Conservation (phyloP, 495 filamentous ascomycete genomes). For the Achaetomiella virescens region DNA sequence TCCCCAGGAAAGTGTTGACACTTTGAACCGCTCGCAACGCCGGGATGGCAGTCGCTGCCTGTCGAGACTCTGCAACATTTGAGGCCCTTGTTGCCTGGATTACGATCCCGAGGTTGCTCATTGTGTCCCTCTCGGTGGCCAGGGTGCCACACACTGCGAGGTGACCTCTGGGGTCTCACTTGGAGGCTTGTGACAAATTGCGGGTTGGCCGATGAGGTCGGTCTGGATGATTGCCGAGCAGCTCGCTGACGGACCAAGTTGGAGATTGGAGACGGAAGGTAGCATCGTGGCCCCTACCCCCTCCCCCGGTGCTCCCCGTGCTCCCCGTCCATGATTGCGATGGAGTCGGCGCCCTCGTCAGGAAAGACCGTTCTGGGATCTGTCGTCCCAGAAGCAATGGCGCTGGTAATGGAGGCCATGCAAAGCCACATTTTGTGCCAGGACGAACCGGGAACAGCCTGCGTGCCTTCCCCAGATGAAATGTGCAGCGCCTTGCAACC, state of each 20-base stretch:
- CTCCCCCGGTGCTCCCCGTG: not conserved
- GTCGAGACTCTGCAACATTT: too few relatives aligned
- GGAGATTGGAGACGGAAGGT: not conserved
- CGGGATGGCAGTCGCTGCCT: too few relatives aligned
- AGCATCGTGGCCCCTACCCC: not conserved
- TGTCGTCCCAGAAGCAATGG: not conserved
- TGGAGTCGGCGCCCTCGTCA: too few relatives aligned
- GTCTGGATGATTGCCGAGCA: conserved; percentile 6
- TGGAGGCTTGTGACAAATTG: not conserved
- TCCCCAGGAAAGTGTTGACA: too few relatives aligned
- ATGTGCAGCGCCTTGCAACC: not conserved
- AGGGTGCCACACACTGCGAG: conserved; percentile 15
- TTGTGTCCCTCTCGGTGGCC: not conserved
- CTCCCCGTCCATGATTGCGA: too few relatives aligned
- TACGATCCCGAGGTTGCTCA: not conserved
- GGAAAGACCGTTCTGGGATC: too few relatives aligned
- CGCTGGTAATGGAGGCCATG: not conserved
- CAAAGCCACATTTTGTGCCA: not conserved
- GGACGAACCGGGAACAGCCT: not conserved
- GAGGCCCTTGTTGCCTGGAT: too few relatives aligned
- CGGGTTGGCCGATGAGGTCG: conserved; percentile 9
- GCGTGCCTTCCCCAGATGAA: not conserved
- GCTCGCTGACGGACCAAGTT: conserved; percentile 1
- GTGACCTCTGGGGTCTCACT: conserved; percentile 9
- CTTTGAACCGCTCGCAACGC: too few relatives aligned